Conservation (phyloP, 2,329 filamentous ascomycete genomes). For the Trichophyton simii region DNA sequence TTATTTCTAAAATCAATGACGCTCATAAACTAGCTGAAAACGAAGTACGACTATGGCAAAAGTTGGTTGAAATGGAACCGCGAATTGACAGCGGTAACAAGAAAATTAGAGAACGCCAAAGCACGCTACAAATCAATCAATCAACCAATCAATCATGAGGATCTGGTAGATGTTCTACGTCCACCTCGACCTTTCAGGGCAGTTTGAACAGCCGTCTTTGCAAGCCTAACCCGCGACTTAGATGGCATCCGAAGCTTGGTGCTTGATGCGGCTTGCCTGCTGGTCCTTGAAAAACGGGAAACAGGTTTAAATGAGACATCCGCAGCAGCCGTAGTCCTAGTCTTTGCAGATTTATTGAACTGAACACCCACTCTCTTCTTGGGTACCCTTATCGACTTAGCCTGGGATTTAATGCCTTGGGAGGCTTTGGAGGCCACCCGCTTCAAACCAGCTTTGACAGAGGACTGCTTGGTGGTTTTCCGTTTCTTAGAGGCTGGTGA, state of each 20-base stretch:
- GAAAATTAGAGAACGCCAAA: not conserved
- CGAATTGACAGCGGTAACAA: not conserved
- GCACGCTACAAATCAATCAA: not conserved
- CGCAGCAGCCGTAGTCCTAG: not conserved
- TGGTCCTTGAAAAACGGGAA: not conserved
- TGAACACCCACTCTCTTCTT: conserved; percentile 1
- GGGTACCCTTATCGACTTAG: not conserved
- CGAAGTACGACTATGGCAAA: not conserved
- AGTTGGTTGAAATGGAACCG: not conserved
- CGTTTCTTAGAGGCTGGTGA: conserved; percentile 21
- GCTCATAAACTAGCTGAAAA: not conserved
- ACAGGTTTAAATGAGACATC: not conserved
- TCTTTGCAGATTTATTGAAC: conserved; percentile 1
- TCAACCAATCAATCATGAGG: not conserved
- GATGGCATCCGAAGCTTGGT: conserved; percentile 9
- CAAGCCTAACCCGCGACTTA: conserved; percentile 1
- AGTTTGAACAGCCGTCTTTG: not conserved
- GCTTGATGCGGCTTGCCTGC: not conserved
- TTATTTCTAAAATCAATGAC: not conserved
- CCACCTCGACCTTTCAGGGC: not conserved
- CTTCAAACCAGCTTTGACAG: conserved; percentile 24
- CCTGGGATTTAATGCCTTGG: not conserved
- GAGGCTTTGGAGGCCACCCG: conserved; percentile 20
- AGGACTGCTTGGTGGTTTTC: conserved; percentile 16
- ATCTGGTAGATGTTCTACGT: not conserved